A percentile compares a stretch with the other conserved stretches of the same genome.
Conservation (phyloP, 768 basidiomycete genomes). For the Lyophyllum decastes region DNA sequence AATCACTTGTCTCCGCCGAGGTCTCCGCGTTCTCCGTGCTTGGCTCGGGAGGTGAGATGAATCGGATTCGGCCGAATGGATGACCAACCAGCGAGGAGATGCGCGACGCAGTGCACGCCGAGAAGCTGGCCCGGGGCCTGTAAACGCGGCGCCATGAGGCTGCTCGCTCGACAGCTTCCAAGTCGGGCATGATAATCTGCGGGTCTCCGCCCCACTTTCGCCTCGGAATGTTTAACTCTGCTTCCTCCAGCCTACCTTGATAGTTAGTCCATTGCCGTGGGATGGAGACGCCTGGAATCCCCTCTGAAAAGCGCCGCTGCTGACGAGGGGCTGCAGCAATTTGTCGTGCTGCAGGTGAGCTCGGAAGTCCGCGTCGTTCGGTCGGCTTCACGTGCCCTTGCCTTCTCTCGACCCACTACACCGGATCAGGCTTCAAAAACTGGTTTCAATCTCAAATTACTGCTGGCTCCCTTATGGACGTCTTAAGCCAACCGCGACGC, state of each 20-base stretch:
- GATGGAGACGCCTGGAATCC: no score
- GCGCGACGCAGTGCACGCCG: slow-evolving; percentile 8
- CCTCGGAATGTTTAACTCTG: not conserved
- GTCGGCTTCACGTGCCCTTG: slow-evolving; percentile 6
- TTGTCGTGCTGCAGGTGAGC: not conserved
- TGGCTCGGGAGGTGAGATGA: not conserved
- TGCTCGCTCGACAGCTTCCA: not conserved
- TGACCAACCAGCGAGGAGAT: slow-evolving; percentile 6
- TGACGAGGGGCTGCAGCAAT: no score
- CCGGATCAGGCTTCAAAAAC: not conserved
- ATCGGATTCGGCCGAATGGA: not conserved
- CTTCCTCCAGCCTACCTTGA: no score
- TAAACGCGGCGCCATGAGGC: slow-evolving; percentile 2
- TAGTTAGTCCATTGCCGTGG: no score
- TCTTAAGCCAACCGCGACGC: not conserved
- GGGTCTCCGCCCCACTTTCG: not conserved
- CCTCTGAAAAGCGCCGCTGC: no score
- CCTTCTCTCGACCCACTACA: not conserved
- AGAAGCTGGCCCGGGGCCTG: slow-evolving; percentile 16
- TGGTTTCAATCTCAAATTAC: not conserved
- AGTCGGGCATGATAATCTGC: not conserved
- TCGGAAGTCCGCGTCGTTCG: slow-evolving; percentile 7
- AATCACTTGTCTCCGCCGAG: slow-evolving; percentile 14
- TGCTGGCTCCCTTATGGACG: not conserved
- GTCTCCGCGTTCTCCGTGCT: slow-evolving; percentile 18